Evolutionary conservation across 169 alveolate species (phyloP).

Genomic region (Cryptosporidium sp.): DNA sequence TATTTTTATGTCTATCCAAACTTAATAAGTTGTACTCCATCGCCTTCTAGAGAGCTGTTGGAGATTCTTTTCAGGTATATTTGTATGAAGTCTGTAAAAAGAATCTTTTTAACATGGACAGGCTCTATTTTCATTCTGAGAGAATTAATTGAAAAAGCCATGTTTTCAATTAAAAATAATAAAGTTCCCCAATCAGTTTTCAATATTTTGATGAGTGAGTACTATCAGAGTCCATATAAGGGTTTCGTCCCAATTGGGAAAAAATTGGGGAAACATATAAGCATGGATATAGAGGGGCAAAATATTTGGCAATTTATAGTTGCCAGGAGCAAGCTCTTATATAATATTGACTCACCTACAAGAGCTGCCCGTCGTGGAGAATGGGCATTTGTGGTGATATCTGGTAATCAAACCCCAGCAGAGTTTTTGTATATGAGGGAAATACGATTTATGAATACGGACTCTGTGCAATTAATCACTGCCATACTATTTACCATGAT

Average conservation of each 20-base stretch:
- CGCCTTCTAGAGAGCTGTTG: constrained; percentile 12
- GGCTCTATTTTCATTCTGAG: constrained; percentile 47
- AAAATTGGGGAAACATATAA: constrained; percentile 27
- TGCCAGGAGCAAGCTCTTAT: constrained; percentile 34
- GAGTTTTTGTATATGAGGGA: constrained; percentile 62
- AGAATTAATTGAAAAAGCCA: constrained; percentile 39
- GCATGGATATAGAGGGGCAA: constrained; percentile 30
- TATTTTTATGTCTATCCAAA: constrained; percentile 49
- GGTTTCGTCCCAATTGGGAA: constrained; percentile 40
- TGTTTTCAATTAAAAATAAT: not conserved
- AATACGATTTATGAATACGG: constrained; percentile 39
- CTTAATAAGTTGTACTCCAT: constrained; percentile 25
- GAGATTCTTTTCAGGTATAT: constrained; percentile 45
- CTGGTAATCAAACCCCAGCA: constrained; percentile 53
- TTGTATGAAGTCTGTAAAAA: constrained; percentile 37
- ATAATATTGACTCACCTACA: constrained; percentile 58
- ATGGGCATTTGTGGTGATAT: constrained; percentile 45
- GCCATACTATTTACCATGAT: constrained; percentile 58
- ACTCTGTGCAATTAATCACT: constrained; percentile 57
- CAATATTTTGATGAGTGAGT: constrained; percentile 33
- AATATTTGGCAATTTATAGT: constrained; percentile 51
- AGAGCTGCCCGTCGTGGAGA: constrained; percentile 70
- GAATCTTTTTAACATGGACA: constrained; percentile 19
- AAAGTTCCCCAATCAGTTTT: constrained; percentile 5
- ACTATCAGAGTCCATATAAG: constrained; percentile 3